Percentiles rank a stretch among this genome's conserved stretches.
Conservation (phyloP, 192 early-diverging fungal species). For the Coemansia javaensis region DNA sequence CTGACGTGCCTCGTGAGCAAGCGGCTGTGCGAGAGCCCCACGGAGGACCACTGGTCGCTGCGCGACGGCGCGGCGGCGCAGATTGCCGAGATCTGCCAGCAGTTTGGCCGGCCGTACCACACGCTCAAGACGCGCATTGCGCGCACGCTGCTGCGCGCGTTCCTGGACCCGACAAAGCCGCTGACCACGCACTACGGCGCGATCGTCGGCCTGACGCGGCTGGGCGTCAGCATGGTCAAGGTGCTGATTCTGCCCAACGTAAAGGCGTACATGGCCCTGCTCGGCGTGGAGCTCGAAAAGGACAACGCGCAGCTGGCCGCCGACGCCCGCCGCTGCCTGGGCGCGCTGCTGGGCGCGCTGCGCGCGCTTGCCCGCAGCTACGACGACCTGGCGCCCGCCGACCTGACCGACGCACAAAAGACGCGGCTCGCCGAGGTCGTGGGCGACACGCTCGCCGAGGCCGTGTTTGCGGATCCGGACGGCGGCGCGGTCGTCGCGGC, state of each 20-base stretch:
- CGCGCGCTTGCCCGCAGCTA: slow-evolving; percentile 10
- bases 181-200: slow-evolving; percentile 86
- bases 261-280: slow-evolving; percentile 57
- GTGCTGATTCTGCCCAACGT: slow-evolving; percentile 73
- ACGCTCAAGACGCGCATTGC: slow-evolving; percentile 84
- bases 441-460: slow-evolving; percentile 28
- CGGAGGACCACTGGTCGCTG: slow-evolving; percentile 76
- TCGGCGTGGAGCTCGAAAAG: slow-evolving; percentile 47
- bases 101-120: slow-evolving; percentile 77
- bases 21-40: slow-evolving; percentile 61
- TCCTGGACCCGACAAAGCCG: slow-evolving; percentile 81
- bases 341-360: slow-evolving; percentile 26
- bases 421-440: slow-evolving; percentile 28
- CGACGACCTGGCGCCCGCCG: slow-evolving; percentile 4
- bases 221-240: slow-evolving; percentile 75
- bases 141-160: slow-evolving; percentile 83
- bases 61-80: slow-evolving; percentile 74
- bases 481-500: slow-evolving; percentile 27
- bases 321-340: slow-evolving; percentile 32
- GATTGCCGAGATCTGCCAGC: slow-evolving; percentile 64
- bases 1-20: slow-evolving; percentile 91
- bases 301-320: slow-evolving; percentile 26
- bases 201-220: slow-evolving; percentile 66
- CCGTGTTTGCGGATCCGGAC: slow-evolving; percentile 31
- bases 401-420: slow-evolving; percentile 17